Percentiles rank a stretch among this genome's conserved stretches.
Conservation (phyloP, 352 stramenopile genomes). For the Pythium brassicae region DNA sequence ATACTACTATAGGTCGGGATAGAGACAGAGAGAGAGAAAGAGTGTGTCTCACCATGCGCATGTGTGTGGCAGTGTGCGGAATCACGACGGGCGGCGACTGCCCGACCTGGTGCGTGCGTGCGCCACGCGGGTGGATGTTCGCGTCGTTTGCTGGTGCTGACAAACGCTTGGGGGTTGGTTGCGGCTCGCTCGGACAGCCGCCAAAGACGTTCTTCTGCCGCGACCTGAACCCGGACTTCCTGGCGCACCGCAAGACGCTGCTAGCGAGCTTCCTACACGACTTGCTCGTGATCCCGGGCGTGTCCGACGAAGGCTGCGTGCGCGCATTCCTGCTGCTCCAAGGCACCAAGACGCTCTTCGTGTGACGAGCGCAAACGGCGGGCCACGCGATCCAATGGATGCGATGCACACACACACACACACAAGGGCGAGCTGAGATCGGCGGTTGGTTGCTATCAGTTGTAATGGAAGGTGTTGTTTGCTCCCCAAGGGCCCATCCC, state of each 20-base stretch:
- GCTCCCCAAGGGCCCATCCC: background rate
- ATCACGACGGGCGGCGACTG: constrained; percentile 38
- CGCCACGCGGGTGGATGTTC: no score
- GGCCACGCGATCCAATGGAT: constrained; percentile 1
- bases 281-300: constrained; percentile 56
- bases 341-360: constrained; percentile 54
- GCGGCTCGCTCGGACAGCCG: constrained; percentile 31
- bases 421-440: constrained; percentile 7
- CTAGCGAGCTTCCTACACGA: constrained; percentile 59
- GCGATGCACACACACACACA: no score
- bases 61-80: constrained; percentile 25
- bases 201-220: constrained; percentile 71
- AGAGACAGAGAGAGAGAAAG: no score
- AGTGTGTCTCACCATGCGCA: no score
- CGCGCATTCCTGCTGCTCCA: constrained; percentile 65
- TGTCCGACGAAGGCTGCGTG: constrained; percentile 48
- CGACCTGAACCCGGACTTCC: constrained; percentile 69
- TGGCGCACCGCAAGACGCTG: constrained; percentile 40
- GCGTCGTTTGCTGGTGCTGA: background rate
- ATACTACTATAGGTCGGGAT: no score
- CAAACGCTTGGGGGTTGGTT: no score
- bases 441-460: background rate
- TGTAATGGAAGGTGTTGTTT: background rate
- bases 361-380: constrained; percentile 18
- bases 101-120: constrained; percentile 27